phyloP scores from a whole-genome alignment of 768 basidiomycete species.

The Hygrophorus pudorinus region DNA sequence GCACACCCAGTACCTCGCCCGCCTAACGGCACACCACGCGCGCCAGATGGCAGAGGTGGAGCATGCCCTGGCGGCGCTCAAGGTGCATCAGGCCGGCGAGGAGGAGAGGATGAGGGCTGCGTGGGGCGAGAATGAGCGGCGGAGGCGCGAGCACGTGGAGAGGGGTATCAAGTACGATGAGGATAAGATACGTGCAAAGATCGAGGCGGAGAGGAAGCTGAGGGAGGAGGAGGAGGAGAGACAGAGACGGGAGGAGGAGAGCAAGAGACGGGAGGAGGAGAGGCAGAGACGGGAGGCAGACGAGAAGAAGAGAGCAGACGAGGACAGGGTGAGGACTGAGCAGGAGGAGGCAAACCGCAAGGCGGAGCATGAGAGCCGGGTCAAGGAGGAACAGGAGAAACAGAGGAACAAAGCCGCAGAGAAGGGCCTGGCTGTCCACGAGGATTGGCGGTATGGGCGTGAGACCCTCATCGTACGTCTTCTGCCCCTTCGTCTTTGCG shows the following conservation, averaged over 20 bases:
- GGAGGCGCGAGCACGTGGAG: constrained; percentile 38
- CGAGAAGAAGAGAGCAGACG: no score
- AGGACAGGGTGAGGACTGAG: no score
- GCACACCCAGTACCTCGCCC: constrained; percentile 21
- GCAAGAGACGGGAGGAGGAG: constrained; percentile 33
- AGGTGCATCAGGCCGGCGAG: constrained; percentile 38
- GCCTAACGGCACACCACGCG: constrained; percentile 30
- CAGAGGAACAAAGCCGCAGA: constrained; percentile 25
- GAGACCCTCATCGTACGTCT: constrained; percentile 39
- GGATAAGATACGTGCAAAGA: constrained; percentile 26
- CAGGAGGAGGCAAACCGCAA: constrained; percentile 26
- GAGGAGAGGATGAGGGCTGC: constrained; percentile 45
- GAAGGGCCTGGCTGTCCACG: constrained; percentile 35
- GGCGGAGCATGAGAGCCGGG: constrained; percentile 24
- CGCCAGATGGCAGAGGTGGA: constrained; percentile 47
- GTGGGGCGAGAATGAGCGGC: constrained; percentile 51
- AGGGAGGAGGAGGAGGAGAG: constrained; percentile 36
- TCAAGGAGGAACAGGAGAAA: constrained; percentile 22
- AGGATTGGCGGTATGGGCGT: constrained; percentile 58
- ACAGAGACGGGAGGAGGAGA: constrained; percentile 32
- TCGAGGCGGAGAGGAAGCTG: constrained; percentile 34
- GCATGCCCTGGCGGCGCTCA: constrained; percentile 29
- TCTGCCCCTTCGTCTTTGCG: neutral
- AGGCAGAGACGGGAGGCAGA: no score
- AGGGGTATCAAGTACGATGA: constrained; percentile 38